Percentiles rank a stretch among this genome's conserved stretches.
Evolutionary conservation across 805 yeast genomes (phyloP).

Genomic region (Lachancea waltii): DNA sequence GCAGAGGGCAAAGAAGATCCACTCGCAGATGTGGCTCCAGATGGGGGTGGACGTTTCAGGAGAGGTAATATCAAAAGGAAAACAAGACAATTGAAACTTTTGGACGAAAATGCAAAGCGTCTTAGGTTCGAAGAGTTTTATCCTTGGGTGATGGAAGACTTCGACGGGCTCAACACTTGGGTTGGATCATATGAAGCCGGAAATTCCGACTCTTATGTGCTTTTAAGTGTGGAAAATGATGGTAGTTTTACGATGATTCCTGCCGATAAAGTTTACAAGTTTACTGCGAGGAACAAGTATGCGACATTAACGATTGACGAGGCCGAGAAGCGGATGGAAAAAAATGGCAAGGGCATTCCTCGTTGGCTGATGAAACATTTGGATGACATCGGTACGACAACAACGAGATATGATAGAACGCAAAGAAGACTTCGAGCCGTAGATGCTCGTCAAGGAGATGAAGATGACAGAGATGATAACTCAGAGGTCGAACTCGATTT

Average conservation of each 20-base stretch:
- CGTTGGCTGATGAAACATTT: conserved; percentile 95
- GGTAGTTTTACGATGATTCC: conserved; percentile 88
- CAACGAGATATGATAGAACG: conserved; percentile 46
- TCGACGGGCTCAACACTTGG: conserved; percentile 89
- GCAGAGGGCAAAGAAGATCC: conserved; percentile 34
- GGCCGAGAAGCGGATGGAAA: conserved; percentile 91
- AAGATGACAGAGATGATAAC: conserved; percentile 48
- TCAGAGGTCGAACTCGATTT: conserved; percentile 90
- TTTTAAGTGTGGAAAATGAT: conserved; percentile 76
- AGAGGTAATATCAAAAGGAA: conserved; percentile 61
- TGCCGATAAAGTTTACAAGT: conserved; percentile 86
- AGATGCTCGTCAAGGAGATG: conserved; percentile 34
- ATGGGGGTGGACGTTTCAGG: conserved; percentile 73
- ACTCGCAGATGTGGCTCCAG: conserved; percentile 77
- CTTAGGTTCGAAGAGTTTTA: conserved; percentile 91
- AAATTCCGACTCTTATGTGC: conserved; percentile 73
- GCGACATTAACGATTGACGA: conserved; percentile 93
- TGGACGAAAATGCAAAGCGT: conserved; percentile 77
- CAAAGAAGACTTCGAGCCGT: conserved; percentile 44
- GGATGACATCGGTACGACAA: conserved; percentile 50
- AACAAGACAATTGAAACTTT: conserved; percentile 74
- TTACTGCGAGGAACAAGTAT: conserved; percentile 88
- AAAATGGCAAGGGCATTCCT: conserved; percentile 62
- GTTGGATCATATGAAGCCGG: conserved; percentile 95
- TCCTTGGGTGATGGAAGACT: conserved; percentile 98